Evolutionary conservation across 129 eudicot genomes (phyloP).

Genomic region (Apium graveolens): DNA sequence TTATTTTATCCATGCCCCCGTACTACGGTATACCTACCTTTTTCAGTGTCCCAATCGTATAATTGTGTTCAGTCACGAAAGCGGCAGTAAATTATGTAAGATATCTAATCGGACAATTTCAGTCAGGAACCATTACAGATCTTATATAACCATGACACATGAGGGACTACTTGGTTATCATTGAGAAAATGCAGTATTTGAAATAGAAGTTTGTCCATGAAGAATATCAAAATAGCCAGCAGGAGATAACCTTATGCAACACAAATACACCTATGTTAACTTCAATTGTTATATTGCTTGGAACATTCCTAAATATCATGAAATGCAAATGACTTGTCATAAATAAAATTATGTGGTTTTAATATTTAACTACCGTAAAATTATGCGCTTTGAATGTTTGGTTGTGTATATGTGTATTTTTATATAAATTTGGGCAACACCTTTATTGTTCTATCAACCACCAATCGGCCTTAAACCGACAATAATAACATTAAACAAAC

Average conservation of each 20-base stretch:
- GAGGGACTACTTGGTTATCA: neutral
- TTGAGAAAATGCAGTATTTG: neutral
- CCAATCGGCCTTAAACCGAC: too few species aligned
- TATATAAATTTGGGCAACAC: too few species aligned
- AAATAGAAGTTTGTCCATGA: neutral
- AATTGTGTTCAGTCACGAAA: too few species aligned
- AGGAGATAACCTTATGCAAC: constrained; percentile 62
- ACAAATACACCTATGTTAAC: constrained; percentile 70
- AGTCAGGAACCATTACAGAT: neutral
- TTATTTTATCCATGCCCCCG: too few species aligned
- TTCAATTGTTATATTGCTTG: constrained; percentile 83
- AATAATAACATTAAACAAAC: too few species aligned
- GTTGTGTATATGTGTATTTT: too few species aligned
- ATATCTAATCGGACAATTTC: neutral
- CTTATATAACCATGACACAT: neutral
- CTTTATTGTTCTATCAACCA: too few species aligned
- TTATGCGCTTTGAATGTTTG: too few species aligned
- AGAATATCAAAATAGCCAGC: neutral
- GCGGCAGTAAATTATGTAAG: neutral
- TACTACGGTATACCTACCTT: too few species aligned
- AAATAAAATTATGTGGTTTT: neutral
- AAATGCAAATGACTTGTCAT: neutral
- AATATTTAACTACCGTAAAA: neutral
- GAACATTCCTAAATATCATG: constrained; percentile 98
- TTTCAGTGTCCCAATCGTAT: too few species aligned